A percentile compares a stretch with the other conserved stretches of the same genome.
Evolutionary conservation across 2,329 filamentous ascomycete genomes (phyloP).

Genomic region (Curvularia spicifera): DNA sequence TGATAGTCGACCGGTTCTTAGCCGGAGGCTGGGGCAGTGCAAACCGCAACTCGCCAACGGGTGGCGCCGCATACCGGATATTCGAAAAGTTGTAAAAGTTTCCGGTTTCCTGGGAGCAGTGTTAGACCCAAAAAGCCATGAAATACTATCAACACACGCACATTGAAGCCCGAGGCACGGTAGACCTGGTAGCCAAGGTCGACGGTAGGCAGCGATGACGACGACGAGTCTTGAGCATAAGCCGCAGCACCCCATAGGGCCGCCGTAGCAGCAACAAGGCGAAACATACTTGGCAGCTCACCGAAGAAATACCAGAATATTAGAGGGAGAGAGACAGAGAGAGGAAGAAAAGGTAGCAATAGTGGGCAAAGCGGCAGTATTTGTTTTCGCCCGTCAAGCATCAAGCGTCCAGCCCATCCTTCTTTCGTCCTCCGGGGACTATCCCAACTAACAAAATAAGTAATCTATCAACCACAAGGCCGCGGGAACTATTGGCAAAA

Average conservation of each 20-base stretch:
- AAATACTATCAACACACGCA: slow-evolving; percentile 26
- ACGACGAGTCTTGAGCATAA: slow-evolving; percentile 33
- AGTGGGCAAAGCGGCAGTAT: not conserved
- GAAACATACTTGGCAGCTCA: slow-evolving; percentile 27
- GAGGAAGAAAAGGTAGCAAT: no score
- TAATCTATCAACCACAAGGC: no score
- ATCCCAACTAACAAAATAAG: no score
- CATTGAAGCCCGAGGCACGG: slow-evolving; percentile 56
- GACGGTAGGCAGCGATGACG: slow-evolving; percentile 50
- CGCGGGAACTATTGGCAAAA: no score
- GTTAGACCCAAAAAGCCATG: slow-evolving; percentile 11
- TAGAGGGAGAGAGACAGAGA: no score
- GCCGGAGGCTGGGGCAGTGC: slow-evolving; percentile 54
- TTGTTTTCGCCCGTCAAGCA: not conserved
- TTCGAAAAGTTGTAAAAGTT: slow-evolving; percentile 63
- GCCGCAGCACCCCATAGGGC: slow-evolving; percentile 32
- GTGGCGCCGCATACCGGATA: slow-evolving; percentile 63
- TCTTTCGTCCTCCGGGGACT: no score
- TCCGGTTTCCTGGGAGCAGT: slow-evolving; percentile 40
- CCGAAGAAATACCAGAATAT: not conserved
- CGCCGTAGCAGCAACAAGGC: slow-evolving; percentile 18
- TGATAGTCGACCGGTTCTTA: slow-evolving; percentile 54
- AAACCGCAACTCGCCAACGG: slow-evolving; percentile 59
- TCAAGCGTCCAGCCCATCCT: no score
- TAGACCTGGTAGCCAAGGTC: slow-evolving; percentile 63